These are phyloP conservation scores for Eimeria brunetti DNA, from an alignment of 169 alveolate genomes.

Conservation along the genomic window DNA sequence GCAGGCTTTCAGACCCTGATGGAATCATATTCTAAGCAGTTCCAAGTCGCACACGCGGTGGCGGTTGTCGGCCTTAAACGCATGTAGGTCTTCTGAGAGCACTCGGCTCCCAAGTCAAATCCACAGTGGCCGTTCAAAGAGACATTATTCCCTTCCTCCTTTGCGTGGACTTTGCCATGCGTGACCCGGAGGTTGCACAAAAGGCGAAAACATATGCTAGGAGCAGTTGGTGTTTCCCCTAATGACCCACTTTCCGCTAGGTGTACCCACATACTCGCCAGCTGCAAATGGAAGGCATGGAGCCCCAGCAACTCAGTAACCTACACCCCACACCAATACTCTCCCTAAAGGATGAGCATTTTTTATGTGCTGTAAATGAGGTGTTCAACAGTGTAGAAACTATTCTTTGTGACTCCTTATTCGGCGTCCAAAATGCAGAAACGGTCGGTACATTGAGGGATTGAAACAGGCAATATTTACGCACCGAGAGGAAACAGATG, in stretches of 20 bases:
- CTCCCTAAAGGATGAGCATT: not conserved
- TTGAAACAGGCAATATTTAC: slow-evolving; percentile 33
- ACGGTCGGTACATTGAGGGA: slow-evolving; percentile 59
- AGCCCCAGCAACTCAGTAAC: not conserved
- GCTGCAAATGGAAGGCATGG: not conserved
- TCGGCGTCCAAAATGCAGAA: slow-evolving; percentile 2
- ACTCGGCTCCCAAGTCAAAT: not conserved
- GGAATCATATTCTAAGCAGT: slow-evolving; percentile 8
- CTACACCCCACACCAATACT: not conserved
- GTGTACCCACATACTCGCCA: not conserved
- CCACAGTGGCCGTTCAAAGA: not conserved
- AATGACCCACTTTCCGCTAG: not conserved
- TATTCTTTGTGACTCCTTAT: not conserved
- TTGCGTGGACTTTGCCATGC: not conserved
- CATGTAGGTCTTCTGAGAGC: slow-evolving; percentile 24
- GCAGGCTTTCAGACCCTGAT: slow-evolving; percentile 15
- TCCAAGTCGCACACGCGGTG: slow-evolving; percentile 36
- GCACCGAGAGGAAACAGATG: slow-evolving; percentile 28
- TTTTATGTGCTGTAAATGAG: not conserved
- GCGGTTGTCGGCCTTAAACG: slow-evolving; percentile 63
- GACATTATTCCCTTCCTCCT: not conserved
- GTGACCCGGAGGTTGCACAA: not conserved
- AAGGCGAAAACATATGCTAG: not conserved
- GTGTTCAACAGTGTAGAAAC: not conserved
- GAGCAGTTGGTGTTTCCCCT: not conserved